Conservation (phyloP, 2,329 filamentous ascomycete genomes). For the Aspergillus chevalieri region DNA sequence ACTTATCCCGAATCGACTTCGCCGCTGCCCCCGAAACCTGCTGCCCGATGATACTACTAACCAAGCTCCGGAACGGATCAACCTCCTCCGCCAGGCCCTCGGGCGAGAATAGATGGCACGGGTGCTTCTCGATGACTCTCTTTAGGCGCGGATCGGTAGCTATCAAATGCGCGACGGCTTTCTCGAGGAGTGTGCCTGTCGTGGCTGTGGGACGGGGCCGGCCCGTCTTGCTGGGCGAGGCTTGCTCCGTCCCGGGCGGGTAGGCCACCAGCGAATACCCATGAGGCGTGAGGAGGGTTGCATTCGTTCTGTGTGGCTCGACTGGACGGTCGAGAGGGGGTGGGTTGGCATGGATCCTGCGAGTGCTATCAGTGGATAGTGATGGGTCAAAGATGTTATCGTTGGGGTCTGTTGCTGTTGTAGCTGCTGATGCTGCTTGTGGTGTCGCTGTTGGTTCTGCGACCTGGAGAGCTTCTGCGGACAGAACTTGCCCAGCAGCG, state of each 20-base stretch:
- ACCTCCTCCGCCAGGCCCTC: slow-evolving; percentile 76
- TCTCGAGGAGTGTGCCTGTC: slow-evolving; percentile 65
- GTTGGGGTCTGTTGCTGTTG: slow-evolving; percentile 6
- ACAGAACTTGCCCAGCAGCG: background rate
- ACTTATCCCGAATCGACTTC: slow-evolving; percentile 79
- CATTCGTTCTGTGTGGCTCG: slow-evolving; percentile 44
- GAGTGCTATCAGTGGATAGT: slow-evolving; percentile 8
- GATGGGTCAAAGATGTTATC: slow-evolving; percentile 21
- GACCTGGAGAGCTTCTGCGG: background rate
- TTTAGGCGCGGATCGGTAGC: slow-evolving; percentile 66
- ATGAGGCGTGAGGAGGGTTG: slow-evolving; percentile 43
- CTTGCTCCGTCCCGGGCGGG: slow-evolving; percentile 34
- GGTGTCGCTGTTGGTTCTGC: background rate
- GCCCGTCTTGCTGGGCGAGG: slow-evolving; percentile 36
- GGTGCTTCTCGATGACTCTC: slow-evolving; percentile 65
- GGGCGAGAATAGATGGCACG: slow-evolving; percentile 72
- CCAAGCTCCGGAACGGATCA: slow-evolving; percentile 79
- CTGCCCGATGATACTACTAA: slow-evolving; percentile 87
- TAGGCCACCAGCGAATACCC: slow-evolving; percentile 44
- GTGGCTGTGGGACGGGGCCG: slow-evolving; percentile 47
- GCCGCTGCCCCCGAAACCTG: slow-evolving; percentile 93
- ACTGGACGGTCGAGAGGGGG: slow-evolving; percentile 40
- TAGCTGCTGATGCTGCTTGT: background rate
- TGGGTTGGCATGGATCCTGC: slow-evolving; percentile 43
- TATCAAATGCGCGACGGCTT: slow-evolving; percentile 70